Base-by-base conservation (phyloP, 1,139 yeast genomes). In the Citeromyces hawaiiensis region DNA sequence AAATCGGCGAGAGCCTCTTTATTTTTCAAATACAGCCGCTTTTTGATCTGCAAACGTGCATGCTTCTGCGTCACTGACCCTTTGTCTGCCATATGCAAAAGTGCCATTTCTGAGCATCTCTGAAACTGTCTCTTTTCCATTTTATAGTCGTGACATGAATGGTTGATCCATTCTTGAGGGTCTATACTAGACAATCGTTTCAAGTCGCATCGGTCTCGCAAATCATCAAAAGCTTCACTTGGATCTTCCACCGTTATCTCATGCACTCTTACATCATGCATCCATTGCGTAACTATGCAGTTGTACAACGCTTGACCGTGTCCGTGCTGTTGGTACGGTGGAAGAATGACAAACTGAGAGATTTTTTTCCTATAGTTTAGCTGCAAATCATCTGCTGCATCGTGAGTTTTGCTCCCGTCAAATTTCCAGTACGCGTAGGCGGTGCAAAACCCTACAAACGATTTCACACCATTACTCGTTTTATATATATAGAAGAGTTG, bases 171-270 rank as follows among this genome's bases (percentile, higher is more conserved):
- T 8, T 56, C 59, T 4, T 66, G 50, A 3, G 63, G 60, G 25
- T 34, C 38, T 10, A 38, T 32, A 37, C 50, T 45, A 44, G 56
- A 47, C 35, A 87, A 59, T 46, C 83, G 61, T 37, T 63, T 59
- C 47, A 91, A 64, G 54, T 91, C 98, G 44, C 79, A 70, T 29
- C 91, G 64, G 56, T 91, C 97, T 45, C 98, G 69, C 50, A 93
- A 62, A 53, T 85, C 94, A 53, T 91, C 98, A 59, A 91, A 91
- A 36, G 77, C 76, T 55, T 88, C 96, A 53, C 83, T 85, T 2
- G 98, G 98, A 55, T 93, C 98, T 55, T 91, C 98, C 8, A 93
- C 88, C 0, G 91, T 87, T 35, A 91, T 69, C 51, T 88, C 95
- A 33, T 64, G 60, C n/a, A 87, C 73, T 3, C 54, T 46, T 0